Percentiles rank a stretch among this genome's conserved stretches.
phyloP scores from a whole-genome alignment of 225 moss, liverwort and hornwort species.

The Neckera pumila region DNA sequence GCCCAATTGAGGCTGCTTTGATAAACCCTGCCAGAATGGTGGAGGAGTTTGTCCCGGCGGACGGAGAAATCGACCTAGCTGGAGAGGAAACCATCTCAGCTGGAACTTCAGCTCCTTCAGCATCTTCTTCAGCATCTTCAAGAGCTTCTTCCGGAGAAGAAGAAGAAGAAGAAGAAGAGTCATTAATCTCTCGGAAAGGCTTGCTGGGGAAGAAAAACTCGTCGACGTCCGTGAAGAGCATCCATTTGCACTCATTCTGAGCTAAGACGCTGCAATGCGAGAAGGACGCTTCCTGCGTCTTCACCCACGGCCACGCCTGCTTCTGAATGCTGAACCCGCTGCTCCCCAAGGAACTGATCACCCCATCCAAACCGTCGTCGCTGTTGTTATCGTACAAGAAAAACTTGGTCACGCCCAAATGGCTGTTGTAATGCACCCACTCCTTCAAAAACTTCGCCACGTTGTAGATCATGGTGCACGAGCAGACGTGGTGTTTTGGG shows the following conservation, averaged over 20 bases:
- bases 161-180: background rate
- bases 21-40: background rate
- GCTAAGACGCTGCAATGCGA: slow-evolving; percentile 66
- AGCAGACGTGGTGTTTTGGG: slow-evolving; percentile 37
- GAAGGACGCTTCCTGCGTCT: slow-evolving; percentile 85
- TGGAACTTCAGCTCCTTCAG: background rate
- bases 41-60: background rate
- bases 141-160: background rate
- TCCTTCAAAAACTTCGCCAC: slow-evolving; percentile 72
- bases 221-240: slow-evolving; percentile 73
- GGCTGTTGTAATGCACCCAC: slow-evolving; percentile 71
- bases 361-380: slow-evolving; percentile 44
- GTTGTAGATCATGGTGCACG: slow-evolving; percentile 89
- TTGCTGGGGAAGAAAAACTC: slow-evolving; percentile 23
- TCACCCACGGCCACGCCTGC: slow-evolving; percentile 81
- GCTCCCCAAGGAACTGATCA: slow-evolving; percentile 21
- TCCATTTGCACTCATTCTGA: slow-evolving; percentile 58
- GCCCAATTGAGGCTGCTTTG: background rate
- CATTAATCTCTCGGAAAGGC: background rate
- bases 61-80: background rate
- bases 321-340: slow-evolving; percentile 30
- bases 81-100: background rate
- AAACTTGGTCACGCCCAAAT: slow-evolving; percentile 77
- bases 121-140: background rate
- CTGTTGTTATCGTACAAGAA: slow-evolving; percentile 88